phyloP scores from a whole-genome alignment of 2,329 filamentous ascomycete species.

The Colletotrichum liriopes region DNA sequence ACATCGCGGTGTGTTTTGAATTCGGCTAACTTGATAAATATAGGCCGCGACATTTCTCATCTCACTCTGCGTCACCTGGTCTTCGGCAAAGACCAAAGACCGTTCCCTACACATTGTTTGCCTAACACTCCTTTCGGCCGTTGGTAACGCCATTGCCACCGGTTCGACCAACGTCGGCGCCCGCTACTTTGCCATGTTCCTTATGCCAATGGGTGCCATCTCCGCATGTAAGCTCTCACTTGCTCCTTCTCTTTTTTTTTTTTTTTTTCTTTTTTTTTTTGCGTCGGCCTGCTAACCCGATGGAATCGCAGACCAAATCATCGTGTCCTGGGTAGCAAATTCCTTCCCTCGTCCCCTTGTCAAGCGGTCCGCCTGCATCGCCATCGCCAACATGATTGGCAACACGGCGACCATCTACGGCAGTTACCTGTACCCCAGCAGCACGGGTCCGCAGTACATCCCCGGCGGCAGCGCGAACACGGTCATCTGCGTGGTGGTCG shows the following conservation, averaged over 20 bases:
- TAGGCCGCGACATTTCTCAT: slow-evolving; percentile 66
- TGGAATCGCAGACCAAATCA: slow-evolving; percentile 59
- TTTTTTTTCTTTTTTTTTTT: neutral
- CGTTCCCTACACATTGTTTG: slow-evolving; percentile 70
- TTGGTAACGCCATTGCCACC: slow-evolving; percentile 71
- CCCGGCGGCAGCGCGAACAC: slow-evolving; percentile 74
- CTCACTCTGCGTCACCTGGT: slow-evolving; percentile 69
- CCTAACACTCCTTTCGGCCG: slow-evolving; percentile 66
- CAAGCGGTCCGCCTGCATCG: slow-evolving; percentile 76
- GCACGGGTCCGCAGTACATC: slow-evolving; percentile 61
- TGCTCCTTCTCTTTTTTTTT: neutral
- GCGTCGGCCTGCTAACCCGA: neutral
- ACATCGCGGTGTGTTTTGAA: neutral
- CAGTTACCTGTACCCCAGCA: slow-evolving; percentile 62
- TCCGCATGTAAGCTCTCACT: slow-evolving; percentile 56
- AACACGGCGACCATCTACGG: slow-evolving; percentile 68
- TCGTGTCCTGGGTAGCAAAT: slow-evolving; percentile 79
- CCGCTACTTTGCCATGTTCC: slow-evolving; percentile 75
- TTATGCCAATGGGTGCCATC: slow-evolving; percentile 71
- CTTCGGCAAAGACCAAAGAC: slow-evolving; percentile 68
- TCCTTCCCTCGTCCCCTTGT: slow-evolving; percentile 80
- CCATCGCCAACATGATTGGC: slow-evolving; percentile 78
- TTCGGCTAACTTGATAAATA: neutral
- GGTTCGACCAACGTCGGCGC: slow-evolving; percentile 64
- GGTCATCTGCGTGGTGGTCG: slow-evolving; percentile 74